Evolutionary conservation across 2,329 filamentous ascomycete genomes (phyloP).

Genomic region (Plectosphaerella plurivora): DNA sequence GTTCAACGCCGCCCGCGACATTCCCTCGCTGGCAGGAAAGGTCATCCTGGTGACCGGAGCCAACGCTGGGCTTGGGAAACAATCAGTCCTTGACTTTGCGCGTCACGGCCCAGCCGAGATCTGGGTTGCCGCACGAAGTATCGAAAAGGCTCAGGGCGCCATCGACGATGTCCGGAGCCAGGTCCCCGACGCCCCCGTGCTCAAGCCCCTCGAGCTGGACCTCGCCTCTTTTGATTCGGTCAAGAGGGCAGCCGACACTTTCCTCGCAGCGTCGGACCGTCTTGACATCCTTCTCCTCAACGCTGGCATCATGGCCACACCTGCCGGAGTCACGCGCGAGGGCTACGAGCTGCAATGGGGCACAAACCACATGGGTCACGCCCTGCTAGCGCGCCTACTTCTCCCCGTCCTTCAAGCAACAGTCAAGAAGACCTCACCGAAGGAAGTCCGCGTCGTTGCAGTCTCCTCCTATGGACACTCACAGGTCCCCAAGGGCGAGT

Average conservation of each 20-base stretch:
- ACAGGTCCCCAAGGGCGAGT: conserved; percentile 14
- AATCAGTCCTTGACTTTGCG: conserved; percentile 25
- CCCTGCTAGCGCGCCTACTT: conserved; percentile 34
- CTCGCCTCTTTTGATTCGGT: conserved; percentile 37
- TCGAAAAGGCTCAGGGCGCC: conserved; percentile 25
- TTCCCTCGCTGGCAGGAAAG: conserved; percentile 39
- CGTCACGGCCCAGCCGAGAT: conserved; percentile 18
- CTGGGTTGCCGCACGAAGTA: conserved; percentile 23
- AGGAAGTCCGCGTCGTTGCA: conserved; percentile 25
- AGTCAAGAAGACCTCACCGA: conserved; percentile 5
- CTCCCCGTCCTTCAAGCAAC: conserved; percentile 21
- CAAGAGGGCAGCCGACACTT: conserved; percentile 28
- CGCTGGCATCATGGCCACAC: conserved; percentile 36
- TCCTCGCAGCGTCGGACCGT: conserved; percentile 24
- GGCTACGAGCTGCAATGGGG: conserved; percentile 46
- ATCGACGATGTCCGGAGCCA: conserved; percentile 27
- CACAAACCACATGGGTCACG: conserved; percentile 43
- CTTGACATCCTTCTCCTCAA: conserved; percentile 42
- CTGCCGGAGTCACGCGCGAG: conserved; percentile 31
- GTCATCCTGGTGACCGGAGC: conserved; percentile 47
- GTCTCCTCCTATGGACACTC: conserved; percentile 19
- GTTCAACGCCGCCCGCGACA: conserved; percentile 23
- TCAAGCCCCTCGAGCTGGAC: conserved; percentile 32
- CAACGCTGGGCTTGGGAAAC: conserved; percentile 21
- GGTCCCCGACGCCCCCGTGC: conserved; percentile 6